Evolutionary conservation across 495 filamentous ascomycete species (phyloP).

Genomic region (Aspergillus bertholletiae): DNA sequence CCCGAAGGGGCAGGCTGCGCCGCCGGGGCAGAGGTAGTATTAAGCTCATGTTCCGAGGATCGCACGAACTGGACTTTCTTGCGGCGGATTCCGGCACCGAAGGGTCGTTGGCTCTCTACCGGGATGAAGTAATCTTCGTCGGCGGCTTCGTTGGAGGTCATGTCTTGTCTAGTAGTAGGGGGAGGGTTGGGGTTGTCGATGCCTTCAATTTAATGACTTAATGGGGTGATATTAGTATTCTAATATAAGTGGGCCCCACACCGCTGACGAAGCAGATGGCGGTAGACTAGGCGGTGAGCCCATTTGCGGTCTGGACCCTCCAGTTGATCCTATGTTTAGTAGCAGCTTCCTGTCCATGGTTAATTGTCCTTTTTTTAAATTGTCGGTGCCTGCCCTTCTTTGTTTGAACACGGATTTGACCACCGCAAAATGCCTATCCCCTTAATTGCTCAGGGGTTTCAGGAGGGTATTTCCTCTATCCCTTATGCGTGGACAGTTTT

Average conservation of each 20-base stretch:
- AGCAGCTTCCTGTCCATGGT: background rate
- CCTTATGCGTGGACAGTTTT: slow-evolving; percentile 61
- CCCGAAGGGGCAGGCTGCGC: slow-evolving; percentile 21
- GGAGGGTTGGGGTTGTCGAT: too few relatives aligned
- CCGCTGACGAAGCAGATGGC: background rate
- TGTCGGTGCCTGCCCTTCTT: too few relatives aligned
- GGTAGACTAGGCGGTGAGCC: slow-evolving; percentile 1
- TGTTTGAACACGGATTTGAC: background rate
- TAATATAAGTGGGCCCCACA: background rate
- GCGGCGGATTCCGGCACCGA: slow-evolving; percentile 72
- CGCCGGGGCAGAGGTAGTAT: slow-evolving; percentile 23
- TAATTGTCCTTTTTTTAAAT: slow-evolving; percentile 7
- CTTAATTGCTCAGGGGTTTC: slow-evolving; percentile 57
- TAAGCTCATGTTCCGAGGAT: slow-evolving; percentile 49
- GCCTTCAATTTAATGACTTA: too few relatives aligned
- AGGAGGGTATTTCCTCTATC: slow-evolving; percentile 62
- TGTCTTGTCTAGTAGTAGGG: background rate
- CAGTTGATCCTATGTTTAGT: background rate
- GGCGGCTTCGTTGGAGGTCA: slow-evolving; percentile 21
- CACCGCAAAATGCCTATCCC: slow-evolving; percentile 69
- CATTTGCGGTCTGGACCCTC: slow-evolving; percentile 1
- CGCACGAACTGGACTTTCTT: slow-evolving; percentile 80
- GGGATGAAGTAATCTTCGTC: slow-evolving; percentile 64
- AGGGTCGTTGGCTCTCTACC: slow-evolving; percentile 69
- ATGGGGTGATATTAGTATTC: too few relatives aligned